A percentile compares a stretch with the other conserved stretches of the same genome.
Conservation (phyloP, 2,329 filamentous ascomycete species). For the Pseudomassariella vexata region DNA sequence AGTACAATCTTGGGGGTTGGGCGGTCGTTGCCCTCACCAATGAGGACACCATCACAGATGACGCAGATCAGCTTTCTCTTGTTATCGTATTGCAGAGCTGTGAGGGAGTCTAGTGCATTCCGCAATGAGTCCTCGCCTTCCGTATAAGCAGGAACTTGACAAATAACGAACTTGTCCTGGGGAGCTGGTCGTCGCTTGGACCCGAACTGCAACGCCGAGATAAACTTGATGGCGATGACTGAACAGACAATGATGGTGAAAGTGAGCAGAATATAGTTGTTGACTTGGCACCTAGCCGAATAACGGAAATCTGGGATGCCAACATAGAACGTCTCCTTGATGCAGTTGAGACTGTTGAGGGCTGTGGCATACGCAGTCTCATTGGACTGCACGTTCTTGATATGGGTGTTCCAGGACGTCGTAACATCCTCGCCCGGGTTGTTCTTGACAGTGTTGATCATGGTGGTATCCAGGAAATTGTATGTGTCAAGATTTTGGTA, state of each 20-base stretch:
- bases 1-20: constrained; percentile 97
- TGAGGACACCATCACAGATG: constrained; percentile 95
- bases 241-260: constrained; percentile 80
- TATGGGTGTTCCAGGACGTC: constrained; percentile 50
- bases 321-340: constrained; percentile 77
- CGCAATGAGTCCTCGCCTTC: constrained; percentile 94
- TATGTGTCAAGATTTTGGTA: constrained; percentile 52
- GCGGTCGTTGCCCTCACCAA: constrained; percentile 91
- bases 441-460: constrained; percentile 64
- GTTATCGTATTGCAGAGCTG: constrained; percentile 93
- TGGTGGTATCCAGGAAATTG: constrained; percentile 63
- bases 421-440: constrained; percentile 80
- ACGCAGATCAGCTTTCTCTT: constrained; percentile 96
- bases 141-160: constrained; percentile 94
- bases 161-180: constrained; percentile 98
- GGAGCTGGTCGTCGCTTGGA: constrained; percentile 83
- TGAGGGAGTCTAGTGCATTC: constrained; percentile 90
- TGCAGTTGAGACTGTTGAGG: constrained; percentile 67
- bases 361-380: constrained; percentile 44
- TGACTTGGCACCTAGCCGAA: constrained; percentile 70
- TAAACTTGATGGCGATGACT: constrained; percentile 82
- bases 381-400: constrained; percentile 44
- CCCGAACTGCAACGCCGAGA: constrained; percentile 88
- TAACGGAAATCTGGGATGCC: constrained; percentile 83
- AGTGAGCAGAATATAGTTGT: constrained; percentile 83